Base-by-base conservation (phyloP, 805 yeast genomes). In the Isabelozyma rhagii region DNA sequence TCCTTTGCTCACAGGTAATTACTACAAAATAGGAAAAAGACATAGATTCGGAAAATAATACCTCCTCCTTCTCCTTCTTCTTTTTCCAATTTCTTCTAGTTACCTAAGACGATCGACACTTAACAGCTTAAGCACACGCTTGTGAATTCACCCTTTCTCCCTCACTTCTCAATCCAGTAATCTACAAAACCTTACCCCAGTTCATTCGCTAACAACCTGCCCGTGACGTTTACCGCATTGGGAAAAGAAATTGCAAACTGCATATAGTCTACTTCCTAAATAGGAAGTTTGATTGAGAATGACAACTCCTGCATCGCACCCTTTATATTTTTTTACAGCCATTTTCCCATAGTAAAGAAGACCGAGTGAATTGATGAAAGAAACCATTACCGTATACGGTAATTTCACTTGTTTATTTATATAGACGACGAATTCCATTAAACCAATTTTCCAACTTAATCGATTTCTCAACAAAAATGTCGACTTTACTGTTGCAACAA, bases 231-330 rank as follows among this genome's bases (percentile, higher is more conserved):
- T 5, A 31, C 36, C 36, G 36, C n/a, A 31, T 31, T 31, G 10
- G 36, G 36, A 31, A 10, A 31, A 31, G 36, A 31, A 31, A 45
- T 38, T 39, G 18, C 13, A 15, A n/a, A 29, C 27, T 15, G 15
- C 34, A 36, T 13, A 17, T 14, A 15, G 8, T 18, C 15, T 31
- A 31, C 43, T 52, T 47, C 55, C 51, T 46, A 36, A 46, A 50
- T 46, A 14, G 50, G 55, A 39, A 50, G 48, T 25, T 14, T 46
- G 45, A 52, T 50, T 43, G 41, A 13, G n/a, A 31, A 31, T 31
- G 36, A 5, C 36, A 31, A 31, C 36, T 31, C 36, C 36, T 31
- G 36, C 36, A 31, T 9, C 36, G n/a, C 36, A 31, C n/a, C 36
- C 36, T 9, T 13, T 2, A 13, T 21, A 21, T 9, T 31, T 31